Evolutionary conservation across 495 filamentous ascomycete species (phyloP).

Genomic region (Xylaria acuta): DNA sequence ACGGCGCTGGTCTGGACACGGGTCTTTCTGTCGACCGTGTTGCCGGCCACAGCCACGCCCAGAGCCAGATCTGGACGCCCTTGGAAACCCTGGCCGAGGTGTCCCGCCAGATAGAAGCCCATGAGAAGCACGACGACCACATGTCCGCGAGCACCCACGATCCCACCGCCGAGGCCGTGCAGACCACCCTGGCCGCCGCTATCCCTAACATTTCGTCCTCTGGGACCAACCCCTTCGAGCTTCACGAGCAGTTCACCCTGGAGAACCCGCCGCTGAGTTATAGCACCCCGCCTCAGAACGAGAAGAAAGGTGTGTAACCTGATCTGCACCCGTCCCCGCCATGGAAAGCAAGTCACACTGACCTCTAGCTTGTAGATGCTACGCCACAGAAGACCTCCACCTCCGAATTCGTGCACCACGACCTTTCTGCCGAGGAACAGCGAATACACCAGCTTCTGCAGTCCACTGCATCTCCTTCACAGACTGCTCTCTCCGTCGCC

Average conservation of each 20-base stretch:
- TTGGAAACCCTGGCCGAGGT: slow-evolving; percentile 84
- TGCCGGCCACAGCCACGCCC: slow-evolving; percentile 40
- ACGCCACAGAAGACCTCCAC: slow-evolving; percentile 16
- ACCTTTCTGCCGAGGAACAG: slow-evolving; percentile 46
- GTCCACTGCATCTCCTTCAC: slow-evolving; percentile 34
- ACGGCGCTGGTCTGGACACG: neutral
- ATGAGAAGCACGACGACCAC: slow-evolving; percentile 56
- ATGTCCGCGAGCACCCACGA: slow-evolving; percentile 20
- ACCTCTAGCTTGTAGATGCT: slow-evolving; percentile 4
- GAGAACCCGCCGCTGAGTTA: slow-evolving; percentile 52
- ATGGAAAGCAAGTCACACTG: slow-evolving; percentile 10
- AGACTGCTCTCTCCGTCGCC: slow-evolving; percentile 49
- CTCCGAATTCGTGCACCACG: slow-evolving; percentile 28
- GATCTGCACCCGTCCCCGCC: neutral
- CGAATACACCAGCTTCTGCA: slow-evolving; percentile 42
- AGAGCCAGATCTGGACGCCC: slow-evolving; percentile 70
- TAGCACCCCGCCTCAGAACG: slow-evolving; percentile 40
- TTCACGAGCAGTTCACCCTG: slow-evolving; percentile 58
- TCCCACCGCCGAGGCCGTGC: slow-evolving; percentile 27
- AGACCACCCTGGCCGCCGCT: slow-evolving; percentile 33
- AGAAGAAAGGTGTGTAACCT: slow-evolving; percentile 43
- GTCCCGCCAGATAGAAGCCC: slow-evolving; percentile 69
- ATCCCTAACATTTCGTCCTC: slow-evolving; percentile 22
- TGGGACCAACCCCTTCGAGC: slow-evolving; percentile 45
- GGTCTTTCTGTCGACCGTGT: neutral